Base-by-base conservation (phyloP, 2,329 filamentous ascomycete genomes). In the Neocucurbitaria cava region DNA sequence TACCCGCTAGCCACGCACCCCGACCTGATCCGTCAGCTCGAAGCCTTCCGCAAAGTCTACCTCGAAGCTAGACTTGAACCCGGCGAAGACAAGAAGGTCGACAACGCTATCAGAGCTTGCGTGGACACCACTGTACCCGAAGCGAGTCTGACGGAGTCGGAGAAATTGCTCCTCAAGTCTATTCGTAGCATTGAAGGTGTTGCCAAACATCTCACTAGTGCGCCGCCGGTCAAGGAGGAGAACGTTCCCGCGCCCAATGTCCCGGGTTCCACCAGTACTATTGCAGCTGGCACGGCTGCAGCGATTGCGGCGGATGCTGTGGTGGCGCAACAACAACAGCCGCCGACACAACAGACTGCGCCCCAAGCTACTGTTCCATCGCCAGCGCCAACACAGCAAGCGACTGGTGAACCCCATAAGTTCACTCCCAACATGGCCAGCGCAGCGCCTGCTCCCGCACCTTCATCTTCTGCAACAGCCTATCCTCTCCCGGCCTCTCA, bases 101-200 rank as follows among this genome's bases (percentile, higher is more conserved):
- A 75, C 54, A 74, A 74, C 44, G 70, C 70, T 2, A 73, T 74
- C 31, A 61, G 62, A 39, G 70, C 70, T 6, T 67, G 69, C 26
- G 59, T 74, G 10, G 64, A 69, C 26, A 56, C 62, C 7, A 69
- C 65, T n/a, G 62, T 68, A 17, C 54, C 62, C 8, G 48, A 59
- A 33, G 45, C 63, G 7, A 68, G 45, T 2, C 58, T 76, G 46
- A 72, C 65, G 4, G 56, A 59, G 3, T 39, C 56, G 3, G 72
- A 75, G 48, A 49, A 54, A 20, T 52, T 56, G 15, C 46, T 76
- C 15, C 56, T 70, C n/a, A 50, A 47, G 17, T 59, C 70, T 2
- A 70, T 75, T 24, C 56, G 58, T 23, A 59, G 56, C 9, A 65
- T 75, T 20, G 54, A 57, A 18, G 58, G 59, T 17, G 43, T 69